Conservation (phyloP, 1,139 yeast genomes). For the Taiozyma sp. region DNA sequence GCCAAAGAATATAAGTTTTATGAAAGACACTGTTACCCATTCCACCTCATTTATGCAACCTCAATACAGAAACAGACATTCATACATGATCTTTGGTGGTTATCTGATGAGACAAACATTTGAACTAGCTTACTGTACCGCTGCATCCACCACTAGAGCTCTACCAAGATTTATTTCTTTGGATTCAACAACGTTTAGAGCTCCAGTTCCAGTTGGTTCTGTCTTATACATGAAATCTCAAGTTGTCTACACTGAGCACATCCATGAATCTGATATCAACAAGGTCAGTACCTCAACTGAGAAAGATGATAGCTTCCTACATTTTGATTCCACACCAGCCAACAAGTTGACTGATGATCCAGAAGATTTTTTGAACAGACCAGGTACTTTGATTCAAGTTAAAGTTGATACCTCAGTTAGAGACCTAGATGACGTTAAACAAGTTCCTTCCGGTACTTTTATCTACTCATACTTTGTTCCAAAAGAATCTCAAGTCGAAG, state of each 20-base stretch:
- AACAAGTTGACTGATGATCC: slow-evolving; percentile 49
- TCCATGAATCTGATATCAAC: slow-evolving; percentile 40
- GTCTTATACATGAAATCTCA: slow-evolving; percentile 78
- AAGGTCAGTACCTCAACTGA: slow-evolving; percentile 22
- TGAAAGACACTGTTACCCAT: slow-evolving; percentile 66
- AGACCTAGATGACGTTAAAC: slow-evolving; percentile 53
- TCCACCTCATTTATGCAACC: slow-evolving; percentile 94
- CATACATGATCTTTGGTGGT: slow-evolving; percentile 94
- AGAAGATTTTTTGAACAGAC: slow-evolving; percentile 58
- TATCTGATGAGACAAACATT: slow-evolving; percentile 86
- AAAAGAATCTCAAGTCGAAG: slow-evolving; percentile 37
- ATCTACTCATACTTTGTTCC: slow-evolving; percentile 87
- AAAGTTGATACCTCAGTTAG: slow-evolving; percentile 81
- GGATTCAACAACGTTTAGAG: slow-evolving; percentile 86
- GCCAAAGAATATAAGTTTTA: slow-evolving; percentile 49
- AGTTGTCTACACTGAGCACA: slow-evolving; percentile 79
- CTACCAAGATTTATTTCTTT: slow-evolving; percentile 85
- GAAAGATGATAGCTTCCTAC: slow-evolving; percentile 24
- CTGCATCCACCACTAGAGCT: slow-evolving; percentile 81
- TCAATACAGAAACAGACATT: slow-evolving; percentile 89
- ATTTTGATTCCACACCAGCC: slow-evolving; percentile 55
- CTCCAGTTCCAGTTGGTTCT: slow-evolving; percentile 94
- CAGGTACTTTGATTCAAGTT: slow-evolving; percentile 89
- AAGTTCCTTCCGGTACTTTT: slow-evolving; percentile 78
- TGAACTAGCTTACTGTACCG: slow-evolving; percentile 88